Conservation (phyloP, 129 eudicot species). For the Pseudognaphalium luteoalbum region DNA sequence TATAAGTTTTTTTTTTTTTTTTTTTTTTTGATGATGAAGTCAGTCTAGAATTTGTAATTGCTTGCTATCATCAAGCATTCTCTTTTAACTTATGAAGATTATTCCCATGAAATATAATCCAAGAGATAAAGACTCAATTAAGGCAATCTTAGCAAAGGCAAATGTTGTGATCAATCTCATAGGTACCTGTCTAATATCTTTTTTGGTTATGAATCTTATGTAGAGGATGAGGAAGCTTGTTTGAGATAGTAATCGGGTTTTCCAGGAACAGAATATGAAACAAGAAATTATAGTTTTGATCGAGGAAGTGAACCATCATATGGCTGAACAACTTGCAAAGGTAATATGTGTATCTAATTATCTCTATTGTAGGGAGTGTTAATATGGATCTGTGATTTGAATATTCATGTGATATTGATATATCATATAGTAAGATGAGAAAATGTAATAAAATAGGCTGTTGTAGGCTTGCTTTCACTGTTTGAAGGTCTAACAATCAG, state of each 20-base stretch:
- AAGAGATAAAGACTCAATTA: conserved; percentile 85
- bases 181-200: conserved; percentile 43
- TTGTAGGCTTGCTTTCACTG: not conserved
- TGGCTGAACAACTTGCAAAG: conserved; percentile 91
- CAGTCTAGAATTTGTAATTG: not conserved
- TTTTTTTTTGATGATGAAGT: not conserved
- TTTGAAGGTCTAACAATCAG: not conserved
- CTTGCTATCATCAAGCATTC: not conserved
- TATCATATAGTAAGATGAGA: not conserved
- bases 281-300: conserved; percentile 74
- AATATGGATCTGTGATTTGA: not conserved
- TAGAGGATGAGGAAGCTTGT: not conserved
- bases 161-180: conserved; percentile 97
- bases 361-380: not conserved
- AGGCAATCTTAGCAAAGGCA: conserved; percentile 98
- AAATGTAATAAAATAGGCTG: not conserved
- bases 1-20: too few species aligned
- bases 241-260: conserved; percentile 10
- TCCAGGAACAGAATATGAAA: conserved; percentile 83
- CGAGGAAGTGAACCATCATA: conserved; percentile 86
- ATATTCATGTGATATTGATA: not conserved
- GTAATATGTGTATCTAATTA: conserved; percentile 35
- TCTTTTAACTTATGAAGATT: conserved; percentile 47
- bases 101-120: conserved; percentile 97
- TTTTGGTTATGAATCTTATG: not conserved